Conservation (phyloP, 2,329 filamentous ascomycete species). For the Pleomassaria siparia region DNA sequence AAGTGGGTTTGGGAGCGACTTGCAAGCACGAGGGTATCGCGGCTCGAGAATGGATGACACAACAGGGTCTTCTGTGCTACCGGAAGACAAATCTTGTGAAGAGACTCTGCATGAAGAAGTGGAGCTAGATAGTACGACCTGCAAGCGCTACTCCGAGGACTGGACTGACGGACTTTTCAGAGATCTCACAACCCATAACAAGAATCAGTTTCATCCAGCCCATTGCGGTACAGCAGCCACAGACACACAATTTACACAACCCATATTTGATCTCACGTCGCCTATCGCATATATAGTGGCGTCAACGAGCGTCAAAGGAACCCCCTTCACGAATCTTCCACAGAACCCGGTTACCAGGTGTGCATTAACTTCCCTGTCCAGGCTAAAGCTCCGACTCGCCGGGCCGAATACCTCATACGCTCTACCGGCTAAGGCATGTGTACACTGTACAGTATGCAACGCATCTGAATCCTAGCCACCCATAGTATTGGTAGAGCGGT, state of each 20-base stretch:
- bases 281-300: background rate
- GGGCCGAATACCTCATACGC: constrained; percentile 14
- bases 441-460: too few species aligned
- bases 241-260: background rate
- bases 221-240: constrained; percentile 8
- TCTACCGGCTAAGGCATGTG: constrained; percentile 12
- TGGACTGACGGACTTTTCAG: background rate
- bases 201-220: constrained; percentile 1
- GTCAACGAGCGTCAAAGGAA: constrained; percentile 2
- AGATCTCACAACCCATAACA: background rate
- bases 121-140: constrained; percentile 1
- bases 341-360: constrained; percentile 4
- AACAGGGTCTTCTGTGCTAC: constrained; percentile 1
- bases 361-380: constrained; percentile 18
- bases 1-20: background rate
- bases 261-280: background rate
- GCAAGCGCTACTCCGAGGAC: constrained; percentile 2
- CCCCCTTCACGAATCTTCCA: constrained; percentile 6
- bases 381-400: constrained; percentile 19
- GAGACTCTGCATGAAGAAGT: constrained; percentile 3
- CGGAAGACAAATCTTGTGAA: background rate
- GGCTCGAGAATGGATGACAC: background rate
- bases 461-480: constrained; percentile 11
- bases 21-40: background rate
- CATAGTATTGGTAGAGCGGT: constrained; percentile 7